These are phyloP conservation scores for Rhododendron kiyosumense DNA, from an alignment of 148 eudicot genomes.

Conservation along the genomic window DNA sequence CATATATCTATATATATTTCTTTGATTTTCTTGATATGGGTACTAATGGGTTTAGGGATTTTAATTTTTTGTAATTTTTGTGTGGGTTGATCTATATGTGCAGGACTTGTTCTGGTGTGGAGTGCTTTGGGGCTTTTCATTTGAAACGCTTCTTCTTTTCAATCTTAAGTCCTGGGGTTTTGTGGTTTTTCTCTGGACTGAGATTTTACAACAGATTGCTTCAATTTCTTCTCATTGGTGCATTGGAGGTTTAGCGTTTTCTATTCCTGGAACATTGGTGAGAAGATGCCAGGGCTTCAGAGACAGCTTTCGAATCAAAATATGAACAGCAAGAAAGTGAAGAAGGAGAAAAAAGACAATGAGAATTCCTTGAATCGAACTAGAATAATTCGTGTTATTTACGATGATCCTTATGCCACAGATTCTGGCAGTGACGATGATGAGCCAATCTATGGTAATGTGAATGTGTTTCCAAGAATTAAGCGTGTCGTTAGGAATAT, in stretches of 20 bases:
- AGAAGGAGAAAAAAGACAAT: constrained; percentile 5
- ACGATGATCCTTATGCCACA: constrained; percentile 20
- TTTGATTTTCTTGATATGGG: not conserved
- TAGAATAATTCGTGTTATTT: constrained; percentile 13
- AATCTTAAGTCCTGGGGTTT: constrained; percentile 7
- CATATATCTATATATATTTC: not conserved
- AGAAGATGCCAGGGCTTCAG: constrained; percentile 19
- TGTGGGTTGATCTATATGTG: constrained; percentile 5
- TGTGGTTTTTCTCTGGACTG: constrained; percentile 1
- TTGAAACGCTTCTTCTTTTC: constrained; percentile 11
- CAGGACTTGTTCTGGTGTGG: constrained; percentile 23
- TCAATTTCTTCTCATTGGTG: not conserved
- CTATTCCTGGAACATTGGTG: not conserved
- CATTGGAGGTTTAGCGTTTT: not conserved
- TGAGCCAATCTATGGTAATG: not conserved
- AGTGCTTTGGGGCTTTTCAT: constrained; percentile 20
- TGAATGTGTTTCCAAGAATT: not conserved
- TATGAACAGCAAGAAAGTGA: not conserved
- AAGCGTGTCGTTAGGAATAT: constrained; percentile 15
- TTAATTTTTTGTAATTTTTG: not conserved
- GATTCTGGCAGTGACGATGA: constrained; percentile 15
- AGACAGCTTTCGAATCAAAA: constrained; percentile 2
- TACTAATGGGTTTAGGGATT: constrained; percentile 1
- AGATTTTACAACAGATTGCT: not conserved
- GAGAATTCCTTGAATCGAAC: not conserved